These are phyloP conservation scores for Amesomyces nigricolor DNA, from an alignment of 2,329 filamentous ascomycete species.

Conservation along the genomic window DNA sequence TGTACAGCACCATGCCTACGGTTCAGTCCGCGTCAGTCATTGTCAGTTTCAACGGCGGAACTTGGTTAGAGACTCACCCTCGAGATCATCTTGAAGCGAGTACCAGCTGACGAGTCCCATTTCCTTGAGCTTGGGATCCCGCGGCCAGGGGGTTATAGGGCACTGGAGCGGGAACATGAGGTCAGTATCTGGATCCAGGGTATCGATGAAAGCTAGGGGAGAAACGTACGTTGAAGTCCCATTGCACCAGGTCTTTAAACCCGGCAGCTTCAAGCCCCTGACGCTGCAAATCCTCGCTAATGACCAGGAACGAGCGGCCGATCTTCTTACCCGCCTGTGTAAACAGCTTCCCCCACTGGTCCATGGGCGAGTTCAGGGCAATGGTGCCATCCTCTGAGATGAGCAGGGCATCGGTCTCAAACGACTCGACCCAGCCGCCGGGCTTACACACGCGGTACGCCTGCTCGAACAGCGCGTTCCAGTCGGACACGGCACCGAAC, in stretches of 20 bases:
- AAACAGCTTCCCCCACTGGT: conserved; percentile 34
- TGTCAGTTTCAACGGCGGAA: background rate
- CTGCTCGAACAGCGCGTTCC: conserved; percentile 17
- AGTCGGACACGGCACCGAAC: conserved; percentile 18
- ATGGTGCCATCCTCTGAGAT: conserved; percentile 49
- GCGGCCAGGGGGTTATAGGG: conserved; percentile 12
- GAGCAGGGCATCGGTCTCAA: conserved; percentile 11
- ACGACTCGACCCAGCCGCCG: conserved; percentile 21
- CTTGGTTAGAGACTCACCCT: background rate
- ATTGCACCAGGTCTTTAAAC: conserved; percentile 25
- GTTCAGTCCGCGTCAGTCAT: too few relatives aligned
- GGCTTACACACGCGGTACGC: conserved; percentile 20
- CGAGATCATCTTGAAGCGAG: background rate
- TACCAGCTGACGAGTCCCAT: conserved; percentile 3
- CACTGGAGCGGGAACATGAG: background rate
- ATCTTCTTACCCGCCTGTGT: conserved; percentile 17
- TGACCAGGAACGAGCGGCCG: conserved; percentile 13
- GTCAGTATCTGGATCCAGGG: too few relatives aligned
- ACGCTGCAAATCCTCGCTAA: conserved; percentile 34
- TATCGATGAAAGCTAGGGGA: background rate
- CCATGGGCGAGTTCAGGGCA: conserved; percentile 29
- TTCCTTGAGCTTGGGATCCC: conserved; percentile 11
- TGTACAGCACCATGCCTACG: background rate
- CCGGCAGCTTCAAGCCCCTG: conserved; percentile 30
- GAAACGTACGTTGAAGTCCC: conserved; percentile 18